Evolutionary conservation across 306 rosid species (phyloP).

Genomic region (Prunus salicina): DNA sequence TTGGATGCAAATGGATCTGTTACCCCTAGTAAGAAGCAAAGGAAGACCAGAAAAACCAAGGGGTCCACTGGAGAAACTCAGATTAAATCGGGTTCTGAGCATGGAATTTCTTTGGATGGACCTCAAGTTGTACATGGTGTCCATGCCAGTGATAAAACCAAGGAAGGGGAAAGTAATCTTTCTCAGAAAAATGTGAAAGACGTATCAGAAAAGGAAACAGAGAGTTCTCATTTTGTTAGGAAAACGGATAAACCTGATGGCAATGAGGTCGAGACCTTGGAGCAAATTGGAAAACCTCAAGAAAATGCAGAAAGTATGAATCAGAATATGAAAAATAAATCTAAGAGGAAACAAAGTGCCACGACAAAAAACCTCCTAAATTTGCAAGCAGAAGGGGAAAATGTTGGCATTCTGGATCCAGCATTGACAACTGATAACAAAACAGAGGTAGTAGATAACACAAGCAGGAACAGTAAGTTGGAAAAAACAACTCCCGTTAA

Average conservation of each 20-base stretch:
- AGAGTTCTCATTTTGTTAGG: conserved; percentile 21
- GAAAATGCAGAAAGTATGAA: conserved; percentile 29
- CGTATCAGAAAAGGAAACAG: conserved; percentile 25
- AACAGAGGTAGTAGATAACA: conserved; percentile 6
- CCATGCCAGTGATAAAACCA: conserved; percentile 29
- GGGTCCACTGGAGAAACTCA: conserved; percentile 25
- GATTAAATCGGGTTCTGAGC: conserved; percentile 25
- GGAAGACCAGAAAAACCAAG: conserved; percentile 36
- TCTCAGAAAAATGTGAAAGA: conserved; percentile 37
- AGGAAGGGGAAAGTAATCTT: conserved; percentile 27
- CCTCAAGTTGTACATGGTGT: conserved; percentile 30
- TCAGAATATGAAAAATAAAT: conserved; percentile 37
- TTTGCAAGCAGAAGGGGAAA: conserved; percentile 35
- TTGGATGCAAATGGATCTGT: conserved; percentile 24
- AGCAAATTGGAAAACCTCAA: conserved; percentile 31
- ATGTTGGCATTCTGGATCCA: conserved; percentile 22
- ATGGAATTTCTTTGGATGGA: conserved; percentile 23
- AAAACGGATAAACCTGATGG: conserved; percentile 15
- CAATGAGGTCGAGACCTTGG: conserved; percentile 29
- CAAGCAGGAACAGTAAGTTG: conserved; percentile 19
- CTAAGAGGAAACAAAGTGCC: conserved; percentile 45
- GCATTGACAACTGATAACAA: conserved; percentile 18
- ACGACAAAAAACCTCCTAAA: conserved; percentile 27
- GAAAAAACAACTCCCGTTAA: conserved; percentile 15
- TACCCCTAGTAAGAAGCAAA: conserved; percentile 29